These are phyloP conservation scores for Bretschneidera sinensis DNA, from an alignment of 345 rosid genomes.

Conservation along the genomic window DNA sequence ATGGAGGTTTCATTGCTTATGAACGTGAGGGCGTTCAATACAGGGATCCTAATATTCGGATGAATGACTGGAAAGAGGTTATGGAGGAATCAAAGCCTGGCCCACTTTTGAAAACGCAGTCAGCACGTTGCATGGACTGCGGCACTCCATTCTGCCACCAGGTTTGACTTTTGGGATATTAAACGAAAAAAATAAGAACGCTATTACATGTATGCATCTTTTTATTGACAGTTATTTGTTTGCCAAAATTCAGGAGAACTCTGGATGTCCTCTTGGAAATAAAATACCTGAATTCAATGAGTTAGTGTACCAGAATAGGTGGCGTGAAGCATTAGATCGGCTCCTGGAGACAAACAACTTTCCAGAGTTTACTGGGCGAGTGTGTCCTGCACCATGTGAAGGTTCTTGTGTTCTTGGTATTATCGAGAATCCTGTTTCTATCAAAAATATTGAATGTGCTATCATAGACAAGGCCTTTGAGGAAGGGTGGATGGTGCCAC, in stretches of 20 bases:
- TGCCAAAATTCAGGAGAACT: conserved; percentile 59
- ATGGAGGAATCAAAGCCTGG: conserved; percentile 79
- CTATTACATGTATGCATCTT: neutral
- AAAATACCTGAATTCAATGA: conserved; percentile 99
- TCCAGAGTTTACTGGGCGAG: conserved; percentile 99
- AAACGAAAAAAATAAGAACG: too few species aligned
- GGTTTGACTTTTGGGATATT: conserved; percentile 26
- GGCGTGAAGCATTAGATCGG: conserved; percentile 96
- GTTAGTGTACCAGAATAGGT: conserved; percentile 94
- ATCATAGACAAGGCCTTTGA: conserved; percentile 94
- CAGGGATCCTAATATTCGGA: conserved; percentile 81
- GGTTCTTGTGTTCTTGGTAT: conserved; percentile 99
- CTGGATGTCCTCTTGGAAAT: conserved; percentile 99
- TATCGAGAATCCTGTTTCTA: conserved; percentile 97
- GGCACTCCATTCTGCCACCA: conserved; percentile 99
- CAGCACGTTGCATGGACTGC: conserved; percentile 99
- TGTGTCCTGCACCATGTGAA: conserved; percentile 99
- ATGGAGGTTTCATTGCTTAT: conserved; percentile 83
- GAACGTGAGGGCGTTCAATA: conserved; percentile 90
- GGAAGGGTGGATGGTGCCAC: conserved; percentile 98
- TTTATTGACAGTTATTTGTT: neutral
- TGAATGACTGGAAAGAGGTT: conserved; percentile 94
- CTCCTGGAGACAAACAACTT: conserved; percentile 97
- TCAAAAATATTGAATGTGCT: conserved; percentile 84
- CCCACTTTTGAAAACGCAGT: conserved; percentile 80